A percentile compares a stretch with the other conserved stretches of the same genome.
phyloP scores from a whole-genome alignment of 1,284 basidiomycete genomes.

The Sanghuangporus sanghuang region DNA sequence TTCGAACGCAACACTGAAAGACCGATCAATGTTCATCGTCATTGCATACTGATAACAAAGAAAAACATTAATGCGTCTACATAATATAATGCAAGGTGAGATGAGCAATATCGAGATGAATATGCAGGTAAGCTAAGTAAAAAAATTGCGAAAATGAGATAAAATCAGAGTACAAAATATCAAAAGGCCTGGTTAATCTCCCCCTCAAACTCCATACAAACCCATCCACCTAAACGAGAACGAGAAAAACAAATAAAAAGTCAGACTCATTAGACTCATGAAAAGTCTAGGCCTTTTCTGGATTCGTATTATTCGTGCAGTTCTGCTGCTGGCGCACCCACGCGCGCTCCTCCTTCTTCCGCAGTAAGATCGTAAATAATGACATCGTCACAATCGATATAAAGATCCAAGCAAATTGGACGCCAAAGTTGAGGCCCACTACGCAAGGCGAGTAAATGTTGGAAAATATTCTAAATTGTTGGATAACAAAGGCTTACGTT shows the following conservation, averaged over 20 bases:
- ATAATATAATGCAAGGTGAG: too few species aligned
- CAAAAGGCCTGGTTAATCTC: too few species aligned
- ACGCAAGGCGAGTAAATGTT: conserved; percentile 2
- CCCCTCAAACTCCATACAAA: neutral
- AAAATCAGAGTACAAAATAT: too few species aligned
- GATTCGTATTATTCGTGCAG: neutral
- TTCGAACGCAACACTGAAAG: too few species aligned
- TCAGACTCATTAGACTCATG: too few species aligned
- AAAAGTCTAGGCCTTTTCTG: neutral
- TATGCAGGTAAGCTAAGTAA: too few species aligned
- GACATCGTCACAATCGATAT: conserved; percentile 48
- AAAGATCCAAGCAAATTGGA: conserved; percentile 49
- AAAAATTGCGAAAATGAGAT: too few species aligned
- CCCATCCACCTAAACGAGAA: neutral
- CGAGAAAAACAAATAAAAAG: neutral
- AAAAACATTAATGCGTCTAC: too few species aligned
- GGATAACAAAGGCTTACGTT: conserved; percentile 32
- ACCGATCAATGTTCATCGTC: too few species aligned
- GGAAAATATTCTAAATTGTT: neutral
- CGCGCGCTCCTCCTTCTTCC: conserved; percentile 24
- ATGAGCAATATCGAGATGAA: too few species aligned
- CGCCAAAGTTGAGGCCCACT: conserved; percentile 58
- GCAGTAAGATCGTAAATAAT: conserved; percentile 38
- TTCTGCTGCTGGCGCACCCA: neutral
- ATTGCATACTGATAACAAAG: too few species aligned